A percentile compares a stretch with the other conserved stretches of the same genome.
These are phyloP conservation scores for Corymbia citriodora DNA, from an alignment of 441 rosid genomes.

Conservation along the genomic window DNA sequence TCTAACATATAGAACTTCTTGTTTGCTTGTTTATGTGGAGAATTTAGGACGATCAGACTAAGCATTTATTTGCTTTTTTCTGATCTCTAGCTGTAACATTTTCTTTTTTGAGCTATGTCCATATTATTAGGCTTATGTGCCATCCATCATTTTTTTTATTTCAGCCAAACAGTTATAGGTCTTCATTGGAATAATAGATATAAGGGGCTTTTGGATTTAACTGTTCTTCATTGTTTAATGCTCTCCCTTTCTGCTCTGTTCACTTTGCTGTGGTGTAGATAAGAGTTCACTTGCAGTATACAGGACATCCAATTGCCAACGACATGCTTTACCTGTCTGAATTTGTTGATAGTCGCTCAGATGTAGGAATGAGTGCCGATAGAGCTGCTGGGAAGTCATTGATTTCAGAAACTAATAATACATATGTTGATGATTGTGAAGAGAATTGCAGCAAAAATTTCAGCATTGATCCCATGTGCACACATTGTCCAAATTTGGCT, in stretches of 20 bases:
- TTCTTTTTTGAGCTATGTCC: neutral
- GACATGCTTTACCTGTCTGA: conserved; percentile 65
- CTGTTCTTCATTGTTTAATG: neutral
- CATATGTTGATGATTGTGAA: conserved; percentile 11
- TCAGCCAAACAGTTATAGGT: neutral
- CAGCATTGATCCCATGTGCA: conserved; percentile 77
- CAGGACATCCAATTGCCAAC: conserved; percentile 87
- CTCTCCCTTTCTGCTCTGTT: neutral
- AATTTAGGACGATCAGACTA: neutral
- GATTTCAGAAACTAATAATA: conserved; percentile 1
- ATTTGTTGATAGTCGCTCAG: conserved; percentile 21
- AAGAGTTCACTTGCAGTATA: conserved; percentile 77
- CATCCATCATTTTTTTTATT: neutral
- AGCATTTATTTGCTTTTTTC: neutral
- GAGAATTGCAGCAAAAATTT: conserved; percentile 42
- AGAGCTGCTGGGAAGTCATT: conserved; percentile 38
- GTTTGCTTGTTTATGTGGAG: neutral
- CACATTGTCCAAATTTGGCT: conserved; percentile 74
- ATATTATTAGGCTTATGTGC: neutral
- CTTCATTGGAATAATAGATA: neutral
- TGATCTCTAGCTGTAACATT: neutral
- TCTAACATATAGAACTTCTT: neutral
- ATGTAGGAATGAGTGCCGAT: conserved; percentile 41
- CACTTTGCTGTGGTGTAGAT: conserved; percentile 33
- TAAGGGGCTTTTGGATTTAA: neutral